Base-by-base conservation (phyloP, 2,329 filamentous ascomycete species). In the Cladosporium sp. region DNA sequence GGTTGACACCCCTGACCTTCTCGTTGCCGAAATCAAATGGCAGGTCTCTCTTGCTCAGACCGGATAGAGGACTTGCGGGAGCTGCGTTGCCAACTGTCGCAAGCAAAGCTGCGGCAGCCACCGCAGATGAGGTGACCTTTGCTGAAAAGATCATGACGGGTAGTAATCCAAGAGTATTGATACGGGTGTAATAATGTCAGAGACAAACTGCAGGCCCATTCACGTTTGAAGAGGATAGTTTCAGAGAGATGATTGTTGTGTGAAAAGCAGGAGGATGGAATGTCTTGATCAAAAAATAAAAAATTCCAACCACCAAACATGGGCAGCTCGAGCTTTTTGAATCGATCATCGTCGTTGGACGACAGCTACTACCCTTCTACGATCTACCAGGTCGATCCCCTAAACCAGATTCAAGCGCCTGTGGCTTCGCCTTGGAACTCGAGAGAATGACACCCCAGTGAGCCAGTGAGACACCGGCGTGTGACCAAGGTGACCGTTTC, bases 1-100 rank as follows among this genome's bases (percentile, higher is more conserved):
- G 79, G 72, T 89, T 90, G 28, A 89, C 87, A 65, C 88, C 88
- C 13, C 86, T 84, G 36, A 89, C 83, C 71, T 86, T 88, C n/a
- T 83, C 71, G 51, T 74, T 74, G 65, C 81, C 79, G 75, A 85
- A 88, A 70, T 84, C 75, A 69, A 88, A 65, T 64, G 58, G 66
- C 10, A 49, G 59, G 63, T 48, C 70, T 61, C 60, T 49, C 30
- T 65, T 69, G 48, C 68, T 65, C 16, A 71, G 5, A 16, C 59
- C 54, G 18, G 70, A 71, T 48, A 71, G 48, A 16, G 69, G 39
- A 39, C 61, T 54, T 16, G 71, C 60, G 5, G 73, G 73, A 26
- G 67, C 66, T 18, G 69, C 70, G 46, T 69, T 48, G 63, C 66
- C 63, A 28, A 73, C 58, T 32, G 68, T 67, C 30, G 70, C 67